A percentile compares a stretch with the other conserved stretches of the same genome.
These are phyloP conservation scores for Dendrothele bispora DNA, from an alignment of 768 basidiomycete genomes.

Conservation along the genomic window DNA sequence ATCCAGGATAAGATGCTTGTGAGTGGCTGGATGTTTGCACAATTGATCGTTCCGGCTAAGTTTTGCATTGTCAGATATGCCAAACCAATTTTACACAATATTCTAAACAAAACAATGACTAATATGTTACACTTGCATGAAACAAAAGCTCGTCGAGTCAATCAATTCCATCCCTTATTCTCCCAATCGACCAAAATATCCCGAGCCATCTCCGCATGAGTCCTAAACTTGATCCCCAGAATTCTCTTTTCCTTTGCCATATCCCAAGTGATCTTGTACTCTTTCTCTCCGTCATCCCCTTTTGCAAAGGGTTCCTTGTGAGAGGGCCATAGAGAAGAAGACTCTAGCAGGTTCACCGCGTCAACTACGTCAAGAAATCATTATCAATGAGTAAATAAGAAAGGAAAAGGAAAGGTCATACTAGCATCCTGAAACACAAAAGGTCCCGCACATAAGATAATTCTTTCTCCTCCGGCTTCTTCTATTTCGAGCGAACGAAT, in stretches of 20 bases:
- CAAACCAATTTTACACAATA: too few relatives aligned
- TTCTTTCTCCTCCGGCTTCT: slow-evolving; percentile 45
- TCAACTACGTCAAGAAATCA: neutral
- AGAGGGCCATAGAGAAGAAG: slow-evolving; percentile 22
- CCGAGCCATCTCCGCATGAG: slow-evolving; percentile 25
- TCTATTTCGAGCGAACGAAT: slow-evolving; percentile 40
- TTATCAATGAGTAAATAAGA: neutral
- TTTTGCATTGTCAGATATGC: too few relatives aligned
- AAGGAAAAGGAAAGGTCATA: neutral
- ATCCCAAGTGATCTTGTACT: slow-evolving; percentile 22
- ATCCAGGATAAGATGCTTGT: too few relatives aligned
- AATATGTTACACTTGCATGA: too few relatives aligned
- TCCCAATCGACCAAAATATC: slow-evolving; percentile 34
- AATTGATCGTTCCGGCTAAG: too few relatives aligned
- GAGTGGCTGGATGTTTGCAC: too few relatives aligned
- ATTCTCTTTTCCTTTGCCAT: slow-evolving; percentile 26
- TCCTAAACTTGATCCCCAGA: slow-evolving; percentile 30
- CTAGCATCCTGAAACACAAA: slow-evolving; percentile 3
- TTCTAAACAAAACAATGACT: too few relatives aligned
- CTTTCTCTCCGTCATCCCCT: slow-evolving; percentile 29
- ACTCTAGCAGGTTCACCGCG: slow-evolving; percentile 11
- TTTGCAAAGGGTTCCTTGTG: slow-evolving; percentile 19
- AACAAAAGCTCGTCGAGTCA: too few relatives aligned
- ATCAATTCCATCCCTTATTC: slow-evolving; percentile 34
- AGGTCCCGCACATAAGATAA: slow-evolving; percentile 32